These are phyloP conservation scores for Ilex paraguariensis DNA, from an alignment of 305 asterid genomes.

Conservation along the genomic window DNA sequence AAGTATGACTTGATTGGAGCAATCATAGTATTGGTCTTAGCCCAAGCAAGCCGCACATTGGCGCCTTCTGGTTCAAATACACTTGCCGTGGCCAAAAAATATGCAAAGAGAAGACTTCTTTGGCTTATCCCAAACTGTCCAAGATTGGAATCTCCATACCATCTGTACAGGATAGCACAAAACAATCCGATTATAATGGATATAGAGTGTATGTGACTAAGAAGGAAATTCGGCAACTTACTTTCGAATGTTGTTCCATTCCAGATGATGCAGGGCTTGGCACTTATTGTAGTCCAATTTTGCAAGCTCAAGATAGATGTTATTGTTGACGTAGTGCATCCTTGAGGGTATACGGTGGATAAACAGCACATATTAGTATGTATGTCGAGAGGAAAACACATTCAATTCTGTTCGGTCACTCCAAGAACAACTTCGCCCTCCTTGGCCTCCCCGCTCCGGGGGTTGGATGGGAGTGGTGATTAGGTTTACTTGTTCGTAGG, in stretches of 20 bases:
- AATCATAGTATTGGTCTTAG: constrained; percentile 56
- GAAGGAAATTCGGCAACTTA: constrained; percentile 18
- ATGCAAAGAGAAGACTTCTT: constrained; percentile 29
- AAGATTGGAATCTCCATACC: constrained; percentile 45
- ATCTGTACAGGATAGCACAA: constrained; percentile 25
- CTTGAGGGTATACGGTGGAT: constrained; percentile 18
- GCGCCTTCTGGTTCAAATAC: constrained; percentile 63
- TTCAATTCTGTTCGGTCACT: too few relatives aligned
- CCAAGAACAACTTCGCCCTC: too few relatives aligned
- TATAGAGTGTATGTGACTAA: too few relatives aligned
- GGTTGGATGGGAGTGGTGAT: too few relatives aligned
- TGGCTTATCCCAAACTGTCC: constrained; percentile 41
- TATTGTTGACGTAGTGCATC: constrained; percentile 70
- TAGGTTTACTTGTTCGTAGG: too few relatives aligned
- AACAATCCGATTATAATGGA: too few relatives aligned
- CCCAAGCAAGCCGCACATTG: constrained; percentile 60
- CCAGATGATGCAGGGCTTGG: constrained; percentile 61
- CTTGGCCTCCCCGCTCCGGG: too few relatives aligned
- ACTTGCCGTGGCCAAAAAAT: constrained; percentile 51
- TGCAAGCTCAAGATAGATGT: constrained; percentile 62
- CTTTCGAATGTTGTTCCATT: constrained; percentile 75
- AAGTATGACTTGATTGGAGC: constrained; percentile 35
- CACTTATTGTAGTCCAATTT: constrained; percentile 66
- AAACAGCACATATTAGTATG: neutral
- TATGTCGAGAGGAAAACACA: neutral